Percentiles rank a stretch among this genome's conserved stretches.
These are phyloP conservation scores for Waltergamsia citrina DNA, from an alignment of 2,329 filamentous ascomycete species.

Conservation along the genomic window DNA sequence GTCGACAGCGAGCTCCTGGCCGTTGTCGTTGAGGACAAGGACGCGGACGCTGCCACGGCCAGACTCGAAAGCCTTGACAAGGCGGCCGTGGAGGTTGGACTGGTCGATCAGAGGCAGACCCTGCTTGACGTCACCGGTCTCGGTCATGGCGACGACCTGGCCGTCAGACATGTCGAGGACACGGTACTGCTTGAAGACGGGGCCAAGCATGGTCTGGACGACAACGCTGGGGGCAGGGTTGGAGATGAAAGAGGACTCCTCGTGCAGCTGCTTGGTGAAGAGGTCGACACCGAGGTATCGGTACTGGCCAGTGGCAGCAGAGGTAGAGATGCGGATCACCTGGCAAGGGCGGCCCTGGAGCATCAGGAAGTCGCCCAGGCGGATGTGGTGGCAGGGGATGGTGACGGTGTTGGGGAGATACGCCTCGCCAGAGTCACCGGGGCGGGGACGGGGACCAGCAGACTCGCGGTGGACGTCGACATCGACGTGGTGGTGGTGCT, in stretches of 20 bases:
- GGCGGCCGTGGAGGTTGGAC: conserved; percentile 75
- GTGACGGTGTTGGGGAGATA: conserved; percentile 74
- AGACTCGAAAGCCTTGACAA: conserved; percentile 76
- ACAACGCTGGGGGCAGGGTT: conserved; percentile 94
- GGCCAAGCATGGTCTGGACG: conserved; percentile 98
- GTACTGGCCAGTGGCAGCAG: conserved; percentile 96
- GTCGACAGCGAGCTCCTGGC: conserved; percentile 92
- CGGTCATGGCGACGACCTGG: conserved; percentile 90
- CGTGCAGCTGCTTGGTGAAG: conserved; percentile 99
- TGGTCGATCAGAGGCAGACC: conserved; percentile 88
- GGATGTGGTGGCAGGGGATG: conserved; percentile 99
- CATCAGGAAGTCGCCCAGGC: conserved; percentile 96
- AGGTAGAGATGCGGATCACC: conserved; percentile 99
- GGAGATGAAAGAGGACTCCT: conserved; percentile 96
- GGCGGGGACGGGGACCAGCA: conserved; percentile 15
- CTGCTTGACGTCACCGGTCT: conserved; percentile 98
- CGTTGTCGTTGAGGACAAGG: conserved; percentile 88
- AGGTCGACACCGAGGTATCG: conserved; percentile 99
- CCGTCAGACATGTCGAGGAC: conserved; percentile 93
- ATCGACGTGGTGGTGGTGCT: conserved; percentile 36
- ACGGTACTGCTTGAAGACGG: conserved; percentile 99
- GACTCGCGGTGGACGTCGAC: conserved; percentile 22
- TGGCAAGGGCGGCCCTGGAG: conserved; percentile 98
- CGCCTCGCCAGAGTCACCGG: conserved; percentile 17
- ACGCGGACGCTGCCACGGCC: conserved; percentile 91